Conservation (phyloP, 345 rosid genomes). For the Ceriops tagal region DNA sequence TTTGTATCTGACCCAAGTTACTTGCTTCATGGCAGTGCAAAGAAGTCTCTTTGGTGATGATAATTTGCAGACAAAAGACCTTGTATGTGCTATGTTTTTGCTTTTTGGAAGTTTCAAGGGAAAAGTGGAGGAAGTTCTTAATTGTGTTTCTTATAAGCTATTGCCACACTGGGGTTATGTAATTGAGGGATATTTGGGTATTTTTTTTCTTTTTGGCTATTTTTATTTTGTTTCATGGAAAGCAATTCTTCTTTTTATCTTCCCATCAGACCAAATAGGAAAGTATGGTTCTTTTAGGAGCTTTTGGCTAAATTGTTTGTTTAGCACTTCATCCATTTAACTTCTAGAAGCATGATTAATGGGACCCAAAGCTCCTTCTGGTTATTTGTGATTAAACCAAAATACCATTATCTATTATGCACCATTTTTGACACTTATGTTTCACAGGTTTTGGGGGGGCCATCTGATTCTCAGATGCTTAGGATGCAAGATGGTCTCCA, state of each 20-base stretch:
- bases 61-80: conserved; percentile 39
- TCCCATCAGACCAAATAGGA: not conserved
- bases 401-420: not conserved
- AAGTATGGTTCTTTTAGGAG: not conserved
- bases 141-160: not conserved
- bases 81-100: conserved; percentile 44
- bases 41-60: conserved; percentile 41
- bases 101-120: not conserved
- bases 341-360: not conserved
- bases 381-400: not conserved
- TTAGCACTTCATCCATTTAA: not conserved
- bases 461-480: conserved; percentile 41
- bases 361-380: not conserved
- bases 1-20: conserved; percentile 17
- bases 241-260: not conserved
- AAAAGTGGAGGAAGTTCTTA: not conserved
- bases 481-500: conserved; percentile 48
- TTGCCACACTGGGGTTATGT: not conserved
- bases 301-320: not conserved
- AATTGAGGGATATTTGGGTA: not conserved
- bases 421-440: conserved; percentile 9
- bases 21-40: conserved; percentile 44
- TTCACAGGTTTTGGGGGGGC: conserved; percentile 55
- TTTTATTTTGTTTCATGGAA: not conserved
- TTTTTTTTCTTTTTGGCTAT: not conserved